Percentiles rank a stretch among this genome's conserved stretches.
These are phyloP conservation scores for Ophiostoma tasmaniense DNA, from an alignment of 2,329 filamentous ascomycete species.

Conservation along the genomic window DNA sequence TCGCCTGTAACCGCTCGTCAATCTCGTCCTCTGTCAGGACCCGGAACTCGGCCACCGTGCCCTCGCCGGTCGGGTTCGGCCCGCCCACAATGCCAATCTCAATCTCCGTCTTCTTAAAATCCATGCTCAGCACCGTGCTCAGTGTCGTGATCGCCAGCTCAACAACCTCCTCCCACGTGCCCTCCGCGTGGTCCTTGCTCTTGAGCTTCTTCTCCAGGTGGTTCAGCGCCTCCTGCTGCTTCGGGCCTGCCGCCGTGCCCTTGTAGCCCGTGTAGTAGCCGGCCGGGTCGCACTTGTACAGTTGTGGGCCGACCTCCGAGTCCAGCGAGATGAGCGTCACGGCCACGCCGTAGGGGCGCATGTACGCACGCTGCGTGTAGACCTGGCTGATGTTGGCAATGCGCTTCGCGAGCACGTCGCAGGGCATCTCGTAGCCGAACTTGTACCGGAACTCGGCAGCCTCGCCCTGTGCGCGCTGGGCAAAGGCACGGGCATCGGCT, in stretches of 20 bases:
- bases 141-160: conserved; percentile 92
- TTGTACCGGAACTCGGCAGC: conserved; percentile 98
- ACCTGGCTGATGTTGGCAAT: conserved; percentile 99
- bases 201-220: conserved; percentile 99
- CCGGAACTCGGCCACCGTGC: conserved; percentile 70
- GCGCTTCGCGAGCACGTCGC: conserved; percentile 90
- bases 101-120: conserved; percentile 99
- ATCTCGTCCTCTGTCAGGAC: conserved; percentile 95
- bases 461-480: conserved; percentile 87
- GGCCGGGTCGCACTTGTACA: conserved; percentile 97
- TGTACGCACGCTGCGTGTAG: conserved; percentile 96
- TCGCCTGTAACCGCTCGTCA: conserved; percentile 93
- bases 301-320: conserved; percentile 81
- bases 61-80: conserved; percentile 73
- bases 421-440: conserved; percentile 98
- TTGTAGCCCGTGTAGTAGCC: conserved; percentile 99
- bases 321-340: conserved; percentile 93
- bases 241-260: conserved; percentile 90
- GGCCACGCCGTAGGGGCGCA: conserved; percentile 93
- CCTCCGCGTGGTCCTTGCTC: conserved; percentile 92
- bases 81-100: conserved; percentile 96
- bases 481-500: conserved; percentile 88
- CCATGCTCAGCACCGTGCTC: conserved; percentile 93
- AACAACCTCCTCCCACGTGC: conserved; percentile 93
- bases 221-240: conserved; percentile 97